These are phyloP conservation scores for Alternaria brassicicola DNA, from an alignment of 2,329 filamentous ascomycete genomes.

Conservation along the genomic window DNA sequence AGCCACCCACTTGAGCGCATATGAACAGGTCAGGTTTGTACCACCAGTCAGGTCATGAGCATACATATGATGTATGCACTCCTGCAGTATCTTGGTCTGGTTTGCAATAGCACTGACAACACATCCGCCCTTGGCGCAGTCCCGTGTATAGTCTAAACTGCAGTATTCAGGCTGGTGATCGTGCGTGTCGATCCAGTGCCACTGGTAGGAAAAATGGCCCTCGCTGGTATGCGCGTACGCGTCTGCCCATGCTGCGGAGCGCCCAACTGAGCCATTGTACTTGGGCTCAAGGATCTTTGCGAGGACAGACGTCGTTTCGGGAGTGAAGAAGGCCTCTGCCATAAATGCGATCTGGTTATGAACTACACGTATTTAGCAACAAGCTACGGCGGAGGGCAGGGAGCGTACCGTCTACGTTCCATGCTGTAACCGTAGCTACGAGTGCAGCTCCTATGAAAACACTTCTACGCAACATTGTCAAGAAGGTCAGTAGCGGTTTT, in stretches of 20 bases:
- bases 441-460: slow-evolving; percentile 18
- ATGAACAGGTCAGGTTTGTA: slow-evolving; percentile 46
- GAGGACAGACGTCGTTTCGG: slow-evolving; percentile 41
- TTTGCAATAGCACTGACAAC: slow-evolving; percentile 53
- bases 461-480: neutral
- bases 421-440: slow-evolving; percentile 24
- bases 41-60: slow-evolving; percentile 30
- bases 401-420: slow-evolving; percentile 43
- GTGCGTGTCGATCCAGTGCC: slow-evolving; percentile 51
- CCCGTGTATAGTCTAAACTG: slow-evolving; percentile 45
- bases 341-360: slow-evolving; percentile 52
- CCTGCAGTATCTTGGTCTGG: slow-evolving; percentile 48
- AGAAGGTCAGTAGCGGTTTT: neutral
- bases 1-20: slow-evolving; percentile 51
- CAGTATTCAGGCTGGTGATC: slow-evolving; percentile 45
- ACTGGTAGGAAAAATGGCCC: slow-evolving; percentile 51
- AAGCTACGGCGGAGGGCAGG: neutral
- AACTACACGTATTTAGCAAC: slow-evolving; percentile 30
- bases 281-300: slow-evolving; percentile 47
- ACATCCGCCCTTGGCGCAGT: slow-evolving; percentile 49
- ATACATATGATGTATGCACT: slow-evolving; percentile 43
- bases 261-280: slow-evolving; percentile 50
- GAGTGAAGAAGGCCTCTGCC: slow-evolving; percentile 46
- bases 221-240: slow-evolving; percentile 47
- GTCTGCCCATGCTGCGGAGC: slow-evolving; percentile 51